Evolutionary conservation across 306 rosid species (phyloP).

Genomic region (Ammopiptanthus mongolicus): DNA sequence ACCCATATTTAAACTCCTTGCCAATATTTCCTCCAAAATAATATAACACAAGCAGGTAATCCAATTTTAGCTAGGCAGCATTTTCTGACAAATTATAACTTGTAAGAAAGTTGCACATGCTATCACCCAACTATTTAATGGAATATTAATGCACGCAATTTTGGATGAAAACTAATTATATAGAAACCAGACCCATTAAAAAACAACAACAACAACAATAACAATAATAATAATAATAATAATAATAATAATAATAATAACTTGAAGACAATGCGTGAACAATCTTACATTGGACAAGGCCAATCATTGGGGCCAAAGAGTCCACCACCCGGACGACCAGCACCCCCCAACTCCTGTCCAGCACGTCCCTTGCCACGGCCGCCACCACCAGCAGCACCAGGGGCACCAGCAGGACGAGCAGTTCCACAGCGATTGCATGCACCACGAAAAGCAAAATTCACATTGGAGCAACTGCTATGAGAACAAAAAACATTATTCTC

Average conservation of each 20-base stretch:
- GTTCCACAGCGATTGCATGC: constrained; percentile 98
- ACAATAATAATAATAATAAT: background rate
- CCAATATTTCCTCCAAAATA: background rate
- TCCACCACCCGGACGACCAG: constrained; percentile 67
- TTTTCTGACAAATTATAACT: background rate
- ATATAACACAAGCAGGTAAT: constrained; percentile 1
- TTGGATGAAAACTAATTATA: background rate
- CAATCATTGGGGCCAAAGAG: constrained; percentile 99
- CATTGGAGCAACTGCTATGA: constrained; percentile 79
- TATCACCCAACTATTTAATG: constrained; percentile 5
- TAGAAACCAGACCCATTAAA: background rate
- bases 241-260: background rate
- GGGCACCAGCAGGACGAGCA: constrained; percentile 91
- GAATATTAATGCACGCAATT: background rate
- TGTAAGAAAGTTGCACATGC: background rate
- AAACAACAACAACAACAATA: background rate
- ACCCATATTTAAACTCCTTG: background rate
- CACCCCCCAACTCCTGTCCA: constrained; percentile 58
- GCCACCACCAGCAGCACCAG: constrained; percentile 72
- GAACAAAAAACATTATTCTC: constrained; percentile 31
- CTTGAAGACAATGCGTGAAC: background rate
- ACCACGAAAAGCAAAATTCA: constrained; percentile 98
- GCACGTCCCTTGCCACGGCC: constrained; percentile 93
- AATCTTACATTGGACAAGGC: constrained; percentile 92
- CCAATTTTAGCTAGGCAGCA: background rate